A percentile compares a stretch with the other conserved stretches of the same genome.
phyloP scores from a whole-genome alignment of 495 filamentous ascomycete species.

The Pseudevernia furfuracea region DNA sequence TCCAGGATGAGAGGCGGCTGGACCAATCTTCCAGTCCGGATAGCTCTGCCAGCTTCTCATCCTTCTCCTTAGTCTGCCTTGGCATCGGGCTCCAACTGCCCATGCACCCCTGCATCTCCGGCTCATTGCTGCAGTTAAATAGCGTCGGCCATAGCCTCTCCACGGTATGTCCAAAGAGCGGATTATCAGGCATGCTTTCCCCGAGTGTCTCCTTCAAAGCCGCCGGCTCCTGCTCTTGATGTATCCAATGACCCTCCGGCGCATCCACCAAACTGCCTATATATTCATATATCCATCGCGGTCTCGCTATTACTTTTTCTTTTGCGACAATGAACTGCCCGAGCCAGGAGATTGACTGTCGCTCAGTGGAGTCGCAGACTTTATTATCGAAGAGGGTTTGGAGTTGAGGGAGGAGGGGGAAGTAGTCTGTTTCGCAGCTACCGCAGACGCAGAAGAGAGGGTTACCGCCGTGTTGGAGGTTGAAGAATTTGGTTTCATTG shows the following conservation, averaged over 20 bases:
- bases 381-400: slow-evolving; percentile 6
- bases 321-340: slow-evolving; percentile 14
- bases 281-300: slow-evolving; percentile 15
- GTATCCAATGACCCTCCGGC: slow-evolving; percentile 16
- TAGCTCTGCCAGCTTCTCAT: background rate
- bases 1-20: background rate
- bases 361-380: slow-evolving; percentile 7
- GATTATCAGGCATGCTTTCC: slow-evolving; percentile 13
- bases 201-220: background rate
- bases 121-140: slow-evolving; percentile 9
- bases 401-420: slow-evolving; percentile 14
- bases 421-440: slow-evolving; percentile 7
- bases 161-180: slow-evolving; percentile 14
- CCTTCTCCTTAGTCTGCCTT: background rate
- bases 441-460: slow-evolving; percentile 16
- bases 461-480: slow-evolving; percentile 7
- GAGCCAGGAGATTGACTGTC: slow-evolving; percentile 3
- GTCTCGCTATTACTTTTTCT: slow-evolving; percentile 8
- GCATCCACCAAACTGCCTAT: slow-evolving; percentile 12
- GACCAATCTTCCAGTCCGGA: background rate
- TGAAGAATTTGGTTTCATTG: slow-evolving; percentile 15
- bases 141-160: slow-evolving; percentile 18
- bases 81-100: slow-evolving; percentile 6
- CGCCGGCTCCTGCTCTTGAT: slow-evolving; percentile 10
- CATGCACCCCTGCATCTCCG: slow-evolving; percentile 4